These are phyloP conservation scores for Phalaenopsis hybrid DNA, from an alignment of 116 monocot genomes.

Conservation along the genomic window DNA sequence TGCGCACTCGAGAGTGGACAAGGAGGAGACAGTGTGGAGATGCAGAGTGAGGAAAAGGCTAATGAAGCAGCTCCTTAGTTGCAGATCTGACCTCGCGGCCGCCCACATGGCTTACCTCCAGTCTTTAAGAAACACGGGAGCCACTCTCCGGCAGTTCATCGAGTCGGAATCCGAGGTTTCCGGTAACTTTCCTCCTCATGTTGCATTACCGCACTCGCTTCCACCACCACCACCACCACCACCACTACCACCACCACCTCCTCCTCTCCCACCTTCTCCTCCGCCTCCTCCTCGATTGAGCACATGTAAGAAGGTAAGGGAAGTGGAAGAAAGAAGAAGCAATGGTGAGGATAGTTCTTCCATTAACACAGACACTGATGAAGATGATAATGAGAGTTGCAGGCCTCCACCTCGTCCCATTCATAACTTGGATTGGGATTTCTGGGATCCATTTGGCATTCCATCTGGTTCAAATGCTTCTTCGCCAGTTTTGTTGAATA, in stretches of 20 bases:
- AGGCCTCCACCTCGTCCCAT: conserved; percentile 41
- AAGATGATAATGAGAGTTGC: conserved; percentile 23
- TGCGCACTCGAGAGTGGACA: conserved; percentile 48
- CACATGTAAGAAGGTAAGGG: conserved; percentile 18
- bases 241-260: conserved; percentile 21
- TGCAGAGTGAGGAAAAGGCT: conserved; percentile 57
- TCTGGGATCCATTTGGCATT: conserved; percentile 51
- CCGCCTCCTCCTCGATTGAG: conserved; percentile 31
- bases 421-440: conserved; percentile 29
- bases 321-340: conserved; percentile 9
- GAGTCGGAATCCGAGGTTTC: conserved; percentile 35
- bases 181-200: conserved; percentile 1
- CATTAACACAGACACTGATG: conserved; percentile 8
- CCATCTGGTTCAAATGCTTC: conserved; percentile 20
- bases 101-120: conserved; percentile 65
- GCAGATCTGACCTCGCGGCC: conserved; percentile 41
- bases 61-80: conserved; percentile 62
- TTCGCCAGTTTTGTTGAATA: conserved; percentile 18
- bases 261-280: conserved; percentile 20
- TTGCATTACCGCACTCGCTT: conserved; percentile 28
- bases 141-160: conserved; percentile 60
- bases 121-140: conserved; percentile 68
- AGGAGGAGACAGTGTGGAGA: conserved; percentile 70
- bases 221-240: conserved; percentile 29
- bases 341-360: conserved; percentile 13